Base-by-base conservation (phyloP, 2,329 filamentous ascomycete species). In the Colletotrichum lentis region DNA sequence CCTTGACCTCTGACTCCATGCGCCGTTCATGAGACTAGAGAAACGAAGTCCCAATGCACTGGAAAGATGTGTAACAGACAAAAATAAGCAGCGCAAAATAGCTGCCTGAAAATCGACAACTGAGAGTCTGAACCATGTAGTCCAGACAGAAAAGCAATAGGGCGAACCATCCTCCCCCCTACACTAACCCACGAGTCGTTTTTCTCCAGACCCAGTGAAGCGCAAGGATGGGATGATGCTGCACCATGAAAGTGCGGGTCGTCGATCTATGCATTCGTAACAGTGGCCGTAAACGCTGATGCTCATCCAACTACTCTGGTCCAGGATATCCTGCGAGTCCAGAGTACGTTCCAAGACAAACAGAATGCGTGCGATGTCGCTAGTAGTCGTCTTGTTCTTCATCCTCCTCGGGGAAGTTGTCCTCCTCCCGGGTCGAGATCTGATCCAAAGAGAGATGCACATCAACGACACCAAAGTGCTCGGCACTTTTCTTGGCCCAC, bases 401-500 rank as follows among this genome's bases (percentile, higher is more conserved):
- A 1, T 60, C 57, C 20, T 60, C 57, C 76, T 77, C 67, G 69
- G 74, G 64, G 79, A 74, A 71, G 54, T 69, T 62, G 53, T 72
- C 72, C 24, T 72, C 74, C 56, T 69, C 71, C 63, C 46, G 50
- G 24, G 64, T 55, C 18, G 76, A 75, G 69, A 83, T 77, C 69
- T 87, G 82, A 69, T 88, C 85, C 67, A 87, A 79, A 52, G 82
- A 80, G 61, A 85, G 73, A 52, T 83, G 77, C 27, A 80, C 80
- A 68, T 87, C 82, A 35, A 77, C 77, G 69, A 90, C 83, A 69
- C 84, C 86, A 69, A 89, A 88, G 60, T 83, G 76, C 35, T 78
- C 74, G 3, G 87, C 87, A 73, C 92, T 91, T 79, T 91, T 91
- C 85, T 97, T 97, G 66, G 94, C 93, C 96, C 96, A 99, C 76